Evolutionary conservation across 163 green algal species (phyloP).

Genomic region (Scenedesmus sp.): DNA sequence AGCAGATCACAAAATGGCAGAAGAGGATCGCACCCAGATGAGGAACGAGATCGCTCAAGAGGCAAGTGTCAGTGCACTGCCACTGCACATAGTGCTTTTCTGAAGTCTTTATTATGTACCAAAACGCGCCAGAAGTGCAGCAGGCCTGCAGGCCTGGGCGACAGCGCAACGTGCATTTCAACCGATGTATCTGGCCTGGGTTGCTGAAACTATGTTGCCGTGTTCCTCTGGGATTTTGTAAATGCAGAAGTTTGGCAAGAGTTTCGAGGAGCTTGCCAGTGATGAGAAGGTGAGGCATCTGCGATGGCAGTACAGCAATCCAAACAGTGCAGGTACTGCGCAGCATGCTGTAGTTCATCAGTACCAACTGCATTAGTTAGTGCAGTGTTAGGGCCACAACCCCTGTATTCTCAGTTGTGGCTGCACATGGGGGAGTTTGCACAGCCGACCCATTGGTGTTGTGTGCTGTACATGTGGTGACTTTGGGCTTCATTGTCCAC

Average conservation of each 20-base stretch:
- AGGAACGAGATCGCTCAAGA: slow-evolving; percentile 46
- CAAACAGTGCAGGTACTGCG: no score
- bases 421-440: no score
- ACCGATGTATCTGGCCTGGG: no score
- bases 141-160: no score
- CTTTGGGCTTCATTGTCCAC: no score
- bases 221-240: neutral
- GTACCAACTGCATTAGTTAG: neutral
- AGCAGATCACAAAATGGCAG: slow-evolving; percentile 33
- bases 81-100: neutral
- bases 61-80: neutral
- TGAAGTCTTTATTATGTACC: neutral
- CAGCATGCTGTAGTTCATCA: no score
- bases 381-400: neutral
- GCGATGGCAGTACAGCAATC: neutral
- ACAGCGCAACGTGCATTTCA: no score
- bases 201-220: neutral
- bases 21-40: slow-evolving; percentile 24
- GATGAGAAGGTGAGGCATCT: neutral
- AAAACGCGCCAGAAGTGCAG: slow-evolving; percentile 1
- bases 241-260: slow-evolving; percentile 47
- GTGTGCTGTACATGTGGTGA: no score
- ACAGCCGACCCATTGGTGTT: no score
- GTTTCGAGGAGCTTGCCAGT: slow-evolving; percentile 26
- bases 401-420: neutral